Percentiles rank a stretch among this genome's conserved stretches.
phyloP scores from a whole-genome alignment of 164 flowering plant genomes.

The Vitis amurensis region DNA sequence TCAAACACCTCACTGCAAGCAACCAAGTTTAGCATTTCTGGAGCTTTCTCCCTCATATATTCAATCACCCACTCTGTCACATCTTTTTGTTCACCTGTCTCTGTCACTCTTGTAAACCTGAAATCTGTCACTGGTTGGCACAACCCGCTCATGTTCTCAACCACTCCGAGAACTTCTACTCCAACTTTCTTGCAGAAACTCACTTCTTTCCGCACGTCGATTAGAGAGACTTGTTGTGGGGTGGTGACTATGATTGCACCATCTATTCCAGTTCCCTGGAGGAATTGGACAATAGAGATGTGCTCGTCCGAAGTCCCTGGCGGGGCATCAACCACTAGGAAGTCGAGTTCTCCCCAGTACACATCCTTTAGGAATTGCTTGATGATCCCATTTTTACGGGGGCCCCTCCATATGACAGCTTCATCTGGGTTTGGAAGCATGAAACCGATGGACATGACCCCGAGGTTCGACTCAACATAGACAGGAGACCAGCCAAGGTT shows the following conservation, averaged over 20 bases:
- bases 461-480: slow-evolving; percentile 87
- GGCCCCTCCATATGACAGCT: slow-evolving; percentile 96
- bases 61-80: slow-evolving; percentile 54
- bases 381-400: slow-evolving; percentile 84
- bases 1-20: slow-evolving; percentile 82
- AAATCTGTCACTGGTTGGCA: slow-evolving; percentile 56
- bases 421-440: slow-evolving; percentile 89
- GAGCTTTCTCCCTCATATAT: slow-evolving; percentile 61
- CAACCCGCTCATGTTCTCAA: slow-evolving; percentile 93
- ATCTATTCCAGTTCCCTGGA: slow-evolving; percentile 75
- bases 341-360: slow-evolving; percentile 94
- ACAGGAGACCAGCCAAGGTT: slow-evolving; percentile 94
- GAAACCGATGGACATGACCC: slow-evolving; percentile 95
- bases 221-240: slow-evolving; percentile 89
- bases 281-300: slow-evolving; percentile 80
- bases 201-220: slow-evolving; percentile 89
- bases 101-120: slow-evolving; percentile 46
- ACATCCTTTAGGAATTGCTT: slow-evolving; percentile 91
- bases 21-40: slow-evolving; percentile 56
- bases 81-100: slow-evolving; percentile 58
- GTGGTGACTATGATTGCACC: slow-evolving; percentile 93
- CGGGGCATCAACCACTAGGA: slow-evolving; percentile 90
- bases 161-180: slow-evolving; percentile 75
- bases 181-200: slow-evolving; percentile 89
- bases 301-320: slow-evolving; percentile 99